Evolutionary conservation across 2,329 filamentous ascomycete species (phyloP), one percentile per base, ranked within the genome.

Genomic region (Neofusicoccum kwambonambiense): DNA sequence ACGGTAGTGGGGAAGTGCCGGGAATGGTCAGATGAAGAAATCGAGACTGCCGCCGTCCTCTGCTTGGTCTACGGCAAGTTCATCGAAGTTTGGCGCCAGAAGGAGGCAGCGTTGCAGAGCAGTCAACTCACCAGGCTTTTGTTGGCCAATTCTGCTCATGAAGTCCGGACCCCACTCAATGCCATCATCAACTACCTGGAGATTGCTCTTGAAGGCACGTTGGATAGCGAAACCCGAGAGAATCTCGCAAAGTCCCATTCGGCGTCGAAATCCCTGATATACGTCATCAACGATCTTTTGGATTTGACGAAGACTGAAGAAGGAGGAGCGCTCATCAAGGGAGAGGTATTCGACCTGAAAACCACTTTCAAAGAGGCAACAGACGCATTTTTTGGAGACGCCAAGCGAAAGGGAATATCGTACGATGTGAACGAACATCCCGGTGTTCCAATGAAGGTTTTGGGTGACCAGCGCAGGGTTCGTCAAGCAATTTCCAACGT

Each of bases 141-240:
- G 1, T 81, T 97, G 22, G 91, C 92, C 4, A 96, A 97, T 69
- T 96, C 92, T 0, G 93, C 93, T 0, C 93, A 97, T 68, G 93
- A 97, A 79, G 92, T 97, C 8, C 89, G 93, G 57, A 97, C 93
- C 0, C 93, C 93, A 0, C 79, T 97, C 2, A 97, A 97, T 72
- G 93, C 93, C 15, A 96, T 97, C 71, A 96, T 97, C 77, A 97
- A 97, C 70, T 97, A 96, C 69, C 84, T 97, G 0, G 93, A 97
- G 70, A 96, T 97, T 68, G 93, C 93, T 0, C 79, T 97, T 1
- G 93, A 97, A 77, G 92, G 92, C 0, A 80, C 83, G 0, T 80
- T 97, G 3, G 93, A 96, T 68, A 81, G 86, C 15, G 93, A 96
- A 72, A 96, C 91, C 0, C 83, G 93, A 19, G 93, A 97, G 4